Base-by-base conservation (phyloP, 2,329 filamentous ascomycete genomes). In the Penicillium fuscoglaucum region DNA sequence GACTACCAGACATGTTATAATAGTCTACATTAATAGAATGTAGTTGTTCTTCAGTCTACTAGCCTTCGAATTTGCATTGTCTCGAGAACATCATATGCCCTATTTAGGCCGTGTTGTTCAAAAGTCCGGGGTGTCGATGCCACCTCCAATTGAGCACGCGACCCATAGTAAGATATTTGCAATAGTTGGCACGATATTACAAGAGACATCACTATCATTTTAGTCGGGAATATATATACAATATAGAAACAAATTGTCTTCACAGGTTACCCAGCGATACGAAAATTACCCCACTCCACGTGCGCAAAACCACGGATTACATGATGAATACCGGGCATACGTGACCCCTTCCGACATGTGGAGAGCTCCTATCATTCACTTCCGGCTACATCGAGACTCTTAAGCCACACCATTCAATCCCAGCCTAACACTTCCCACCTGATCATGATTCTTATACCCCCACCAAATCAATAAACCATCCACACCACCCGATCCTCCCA, bases 401-500 rank as follows among this genome's bases (percentile, higher is more conserved):
- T 31, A 28, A 48, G n/a, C 17, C 8, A 26, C 39, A 26, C 39
- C 17, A 29, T 33, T 31, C 40, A 21, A 31, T 52, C 33, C 40
- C 46, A 48, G 26, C 17, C 10, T 45, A 17, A 19, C 35, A 33
- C 24, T 33, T 31, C 12, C 17, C 29, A 52, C 13, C 37, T 28
- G 59, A 65, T 47, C 40, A 67, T 67, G 65, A 60, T 10, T 40
- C 52, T 50, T 55, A 66, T 28, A 35, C 46, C 31, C 39, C 45
- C 40, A 21, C 44, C 58, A 64, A 52, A 51, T 51, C 57, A 60
- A 65, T 65, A 73, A 67, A 40, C 21, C 56, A 58, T 44, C 48
- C 54, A 48, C 59, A 52, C 26, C 59, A 28, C 49, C 46, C 24
- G 50, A 53, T 45, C 49, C 58, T 51, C 28, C 61, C 51, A 46